These are phyloP conservation scores for Rhododendron ferrugineum DNA, from an alignment of 148 eudicot genomes.

Conservation along the genomic window DNA sequence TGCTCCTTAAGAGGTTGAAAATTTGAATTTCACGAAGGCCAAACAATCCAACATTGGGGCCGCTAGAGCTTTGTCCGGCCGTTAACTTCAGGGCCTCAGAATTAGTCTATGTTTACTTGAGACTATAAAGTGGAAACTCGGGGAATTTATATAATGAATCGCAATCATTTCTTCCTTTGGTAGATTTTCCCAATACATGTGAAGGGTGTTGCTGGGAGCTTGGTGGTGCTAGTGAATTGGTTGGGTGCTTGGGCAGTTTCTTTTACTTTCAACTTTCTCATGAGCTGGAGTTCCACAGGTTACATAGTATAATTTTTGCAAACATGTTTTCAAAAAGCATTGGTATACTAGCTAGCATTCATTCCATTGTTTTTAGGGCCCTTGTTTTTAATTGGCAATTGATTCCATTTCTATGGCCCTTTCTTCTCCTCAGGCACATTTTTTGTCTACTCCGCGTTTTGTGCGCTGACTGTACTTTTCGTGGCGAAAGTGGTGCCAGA, in stretches of 20 bases:
- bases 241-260: constrained; percentile 81
- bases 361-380: not conserved
- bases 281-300: constrained; percentile 82
- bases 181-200: constrained; percentile 82
- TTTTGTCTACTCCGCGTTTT: constrained; percentile 35
- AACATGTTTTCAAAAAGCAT: not conserved
- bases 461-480: constrained; percentile 42
- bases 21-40: too few relatives aligned
- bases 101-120: too few relatives aligned
- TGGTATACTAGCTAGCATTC: not conserved
- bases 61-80: too few relatives aligned
- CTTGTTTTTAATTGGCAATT: not conserved
- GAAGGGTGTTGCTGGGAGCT: constrained; percentile 78
- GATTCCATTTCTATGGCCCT: not conserved
- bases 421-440: constrained; percentile 50
- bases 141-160: not conserved
- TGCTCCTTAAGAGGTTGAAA: too few relatives aligned
- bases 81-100: too few relatives aligned
- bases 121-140: too few relatives aligned
- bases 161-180: not conserved
- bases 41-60: too few relatives aligned
- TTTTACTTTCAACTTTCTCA: constrained; percentile 78
- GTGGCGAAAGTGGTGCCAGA: constrained; percentile 70
- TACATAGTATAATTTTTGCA: not conserved
- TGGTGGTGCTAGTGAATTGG: constrained; percentile 76